A percentile compares a stretch with the other conserved stretches of the same genome.
Evolutionary conservation across 2,329 filamentous ascomycete species (phyloP).

Genomic region (Aspergillus jensenii): DNA sequence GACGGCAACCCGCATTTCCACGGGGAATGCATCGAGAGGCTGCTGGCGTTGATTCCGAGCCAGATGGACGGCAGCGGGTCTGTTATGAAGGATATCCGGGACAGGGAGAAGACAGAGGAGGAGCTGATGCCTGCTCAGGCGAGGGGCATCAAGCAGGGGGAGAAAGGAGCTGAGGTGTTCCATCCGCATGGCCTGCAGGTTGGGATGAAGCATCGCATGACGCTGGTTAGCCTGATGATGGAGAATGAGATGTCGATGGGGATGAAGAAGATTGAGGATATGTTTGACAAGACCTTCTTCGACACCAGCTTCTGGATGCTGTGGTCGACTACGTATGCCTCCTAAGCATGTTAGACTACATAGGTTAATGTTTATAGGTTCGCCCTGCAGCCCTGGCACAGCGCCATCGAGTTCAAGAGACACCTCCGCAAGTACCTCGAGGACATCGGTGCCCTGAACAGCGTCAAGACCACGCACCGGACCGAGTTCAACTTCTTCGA

Average conservation of each 20-base stretch:
- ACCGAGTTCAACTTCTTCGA: slow-evolving; percentile 28
- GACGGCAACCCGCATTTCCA: slow-evolving; percentile 36
- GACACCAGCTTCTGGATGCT: slow-evolving; percentile 24
- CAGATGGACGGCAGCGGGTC: background rate
- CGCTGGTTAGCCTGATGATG: slow-evolving; percentile 18
- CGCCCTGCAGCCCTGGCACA: slow-evolving; percentile 23
- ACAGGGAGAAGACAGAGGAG: background rate
- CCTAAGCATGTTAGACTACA: background rate
- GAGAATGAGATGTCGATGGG: slow-evolving; percentile 23
- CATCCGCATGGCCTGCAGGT: slow-evolving; percentile 10
- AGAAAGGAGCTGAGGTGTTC: slow-evolving; percentile 4
- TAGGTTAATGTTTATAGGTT: slow-evolving; percentile 13
- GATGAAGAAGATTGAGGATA: slow-evolving; percentile 30
- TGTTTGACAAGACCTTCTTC: slow-evolving; percentile 22
- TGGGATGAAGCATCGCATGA: slow-evolving; percentile 18
- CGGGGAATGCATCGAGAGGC: slow-evolving; percentile 34
- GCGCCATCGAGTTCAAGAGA: slow-evolving; percentile 23
- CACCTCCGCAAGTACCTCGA: slow-evolving; percentile 24
- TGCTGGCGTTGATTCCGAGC: slow-evolving; percentile 32
- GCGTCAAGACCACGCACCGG: slow-evolving; percentile 20
- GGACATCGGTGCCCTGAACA: slow-evolving; percentile 22
- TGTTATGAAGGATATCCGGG: slow-evolving; percentile 8
- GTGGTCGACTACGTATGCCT: slow-evolving; percentile 22
- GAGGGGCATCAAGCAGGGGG: background rate
- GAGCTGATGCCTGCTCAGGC: slow-evolving; percentile 13